Conservation (phyloP, 805 yeast species). For the Kodamaea lidongshanica region DNA sequence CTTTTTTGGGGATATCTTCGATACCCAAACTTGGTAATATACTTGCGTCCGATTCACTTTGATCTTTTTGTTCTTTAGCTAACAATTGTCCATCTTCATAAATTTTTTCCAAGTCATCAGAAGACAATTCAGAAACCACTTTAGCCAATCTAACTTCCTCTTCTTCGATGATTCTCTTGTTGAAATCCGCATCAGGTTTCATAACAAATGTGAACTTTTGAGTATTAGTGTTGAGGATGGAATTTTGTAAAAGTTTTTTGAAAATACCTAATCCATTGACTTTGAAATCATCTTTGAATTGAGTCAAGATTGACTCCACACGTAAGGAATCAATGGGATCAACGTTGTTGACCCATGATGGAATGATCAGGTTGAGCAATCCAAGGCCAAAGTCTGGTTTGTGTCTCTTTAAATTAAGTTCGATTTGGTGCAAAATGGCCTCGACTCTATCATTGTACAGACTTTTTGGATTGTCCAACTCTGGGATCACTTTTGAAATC, state of each 20-base stretch:
- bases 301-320: conserved; percentile 52
- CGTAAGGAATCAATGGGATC: conserved; percentile 67
- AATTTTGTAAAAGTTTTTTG: conserved; percentile 48
- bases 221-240: conserved; percentile 38
- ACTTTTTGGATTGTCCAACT: conserved; percentile 18
- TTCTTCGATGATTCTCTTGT: conserved; percentile 43
- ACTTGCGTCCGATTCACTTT: conserved; percentile 63
- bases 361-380: conserved; percentile 64
- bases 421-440: conserved; percentile 85
- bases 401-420: conserved; percentile 75
- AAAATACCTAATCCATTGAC: conserved; percentile 49
- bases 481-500: conserved; percentile 30
- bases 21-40: conserved; percentile 74
- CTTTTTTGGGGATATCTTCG: conserved; percentile 61
- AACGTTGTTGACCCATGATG: conserved; percentile 79
- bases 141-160: conserved; percentile 49
- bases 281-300: conserved; percentile 58
- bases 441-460: conserved; percentile 47
- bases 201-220: conserved; percentile 69
- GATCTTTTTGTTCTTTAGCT: conserved; percentile 49
- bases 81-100: conserved; percentile 55
- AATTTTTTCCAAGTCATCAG: conserved; percentile 44
- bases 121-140: conserved; percentile 26
- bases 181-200: conserved; percentile 61
- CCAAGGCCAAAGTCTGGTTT: conserved; percentile 87